Evolutionary conservation across 2,329 filamentous ascomycete genomes (phyloP), one percentile per base, ranked within the genome.

Genomic region (Grosmannia huntii): DNA sequence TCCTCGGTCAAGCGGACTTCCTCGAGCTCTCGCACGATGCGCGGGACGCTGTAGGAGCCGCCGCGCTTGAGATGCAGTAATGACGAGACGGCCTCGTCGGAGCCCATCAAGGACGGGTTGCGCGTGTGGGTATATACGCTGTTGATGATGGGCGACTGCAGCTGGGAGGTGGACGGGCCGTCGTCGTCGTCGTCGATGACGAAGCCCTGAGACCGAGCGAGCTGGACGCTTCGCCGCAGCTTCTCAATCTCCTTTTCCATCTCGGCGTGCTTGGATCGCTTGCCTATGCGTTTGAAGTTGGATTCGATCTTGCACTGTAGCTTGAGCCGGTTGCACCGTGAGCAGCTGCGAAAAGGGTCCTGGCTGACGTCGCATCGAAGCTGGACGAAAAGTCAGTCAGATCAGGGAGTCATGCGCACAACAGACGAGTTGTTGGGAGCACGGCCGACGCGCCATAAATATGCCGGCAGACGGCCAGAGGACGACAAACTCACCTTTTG

Each of bases 271-370:
- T 89, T 87, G 63, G 83, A 87, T 49, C 88, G 81, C 75, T 94
- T 94, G 62, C 88, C 71, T 21, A 91, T 77, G 65, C 88, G 84
- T 77, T 90, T 91, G 73, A 92, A 92, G 71, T 90, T 90, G 66
- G 86, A 88, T 70, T 92, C 87, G 70, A 94, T 92, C 70, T 89
- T 89, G 77, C 89, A 94, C 61, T 85, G 82, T 61, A 92, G 83
- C 71, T 87, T 88, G 67, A 91, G 81, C 66, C 89, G 87, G 68
- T 82, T 82, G 73, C 89, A 94, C 59, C 89, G 80, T 57, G 84
- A 84, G 74, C 89, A 94, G 65, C 82, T 83, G 66, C 83, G 81
- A 70, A 90, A 91, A 21, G 87, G 87, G 31, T 89, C 87, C 72
- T 90, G 87, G 65, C 88, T 77, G 64, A 92, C 88, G 75, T 92